Evolutionary conservation across 352 stramenopile genomes (phyloP), one percentile per base, ranked within the genome.

Genomic region (Pythium plurisporium): DNA sequence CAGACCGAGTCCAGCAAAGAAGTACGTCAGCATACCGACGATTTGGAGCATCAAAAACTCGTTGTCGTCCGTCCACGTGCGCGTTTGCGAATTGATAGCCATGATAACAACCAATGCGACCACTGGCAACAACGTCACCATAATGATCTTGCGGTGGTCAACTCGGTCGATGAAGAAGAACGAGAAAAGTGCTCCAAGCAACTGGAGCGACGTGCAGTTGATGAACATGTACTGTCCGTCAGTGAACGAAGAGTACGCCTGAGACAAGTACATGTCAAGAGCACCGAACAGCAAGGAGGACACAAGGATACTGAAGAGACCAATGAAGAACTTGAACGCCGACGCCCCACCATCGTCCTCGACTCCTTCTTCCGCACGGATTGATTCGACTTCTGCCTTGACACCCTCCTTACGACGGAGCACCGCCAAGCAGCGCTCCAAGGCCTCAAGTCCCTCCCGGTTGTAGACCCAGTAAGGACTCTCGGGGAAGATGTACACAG

Each of bases 131-230:
- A 91, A 64, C 38, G 82, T 80, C 42, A 76, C 82, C 48, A 86
- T 74, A 53, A 94, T 40, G 37, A 94, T 87, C 19, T 79, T 76
- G 26, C 72, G 73, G 69, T 94, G 83, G 57, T 89, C 72, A 33
- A 89, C 77, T 14, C 74, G 72, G 63, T 94, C 83, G 60, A 94
- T 91, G 64, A 94, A 86, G 61, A 94, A 91, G 65, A 94, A 94
- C 58, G 79, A 89, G 20, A 94, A 82, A 9, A 91, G 41, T 10
- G 81, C 79, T 20, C 83, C 81, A 6, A 89, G 45, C 44, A 91
- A 74, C 66, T 94, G 79, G 11, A 94, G 51, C 6, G 47, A 62
- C 36, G 79, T 70, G 42, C 79, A 88, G 70, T 91, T 94, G 27
- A 87, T 69, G 57, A 94, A 89, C 73, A 91, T 88, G 58, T 85